Conservation (phyloP, 352 stramenopile genomes). For the Globisporangium polare region DNA sequence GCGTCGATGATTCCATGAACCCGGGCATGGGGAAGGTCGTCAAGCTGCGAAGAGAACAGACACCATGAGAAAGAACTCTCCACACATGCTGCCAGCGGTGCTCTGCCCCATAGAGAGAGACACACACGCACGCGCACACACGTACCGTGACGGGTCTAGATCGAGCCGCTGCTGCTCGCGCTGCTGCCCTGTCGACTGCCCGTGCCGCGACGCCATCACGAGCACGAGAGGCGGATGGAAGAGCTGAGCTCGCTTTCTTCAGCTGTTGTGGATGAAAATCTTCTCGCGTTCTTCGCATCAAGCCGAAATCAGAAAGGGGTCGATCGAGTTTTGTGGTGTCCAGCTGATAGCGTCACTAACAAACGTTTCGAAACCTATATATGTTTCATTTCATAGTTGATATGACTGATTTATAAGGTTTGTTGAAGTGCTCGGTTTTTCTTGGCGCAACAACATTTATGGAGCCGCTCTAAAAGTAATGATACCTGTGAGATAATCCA, state of each 20-base stretch:
- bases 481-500: no score
- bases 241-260: neutral
- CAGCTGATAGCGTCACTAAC: no score
- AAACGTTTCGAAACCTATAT: no score
- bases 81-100: neutral
- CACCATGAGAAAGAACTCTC: neutral
- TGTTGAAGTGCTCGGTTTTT: no score
- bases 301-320: neutral
- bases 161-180: conserved; percentile 38
- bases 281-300: conserved; percentile 1
- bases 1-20: conserved; percentile 37
- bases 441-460: no score
- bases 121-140: neutral
- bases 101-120: no score
- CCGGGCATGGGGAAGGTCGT: conserved; percentile 68
- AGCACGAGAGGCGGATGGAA: neutral
- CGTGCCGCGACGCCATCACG: conserved; percentile 24
- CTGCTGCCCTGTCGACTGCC: conserved; percentile 30
- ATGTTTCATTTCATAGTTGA: neutral
- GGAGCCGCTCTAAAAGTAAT: no score
- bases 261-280: neutral
- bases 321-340: no score
- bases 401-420: no score
- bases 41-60: conserved; percentile 26
- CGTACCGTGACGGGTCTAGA: conserved; percentile 46